These are phyloP conservation scores for Brassica incana DNA, from an alignment of 345 rosid species.

Conservation along the genomic window DNA sequence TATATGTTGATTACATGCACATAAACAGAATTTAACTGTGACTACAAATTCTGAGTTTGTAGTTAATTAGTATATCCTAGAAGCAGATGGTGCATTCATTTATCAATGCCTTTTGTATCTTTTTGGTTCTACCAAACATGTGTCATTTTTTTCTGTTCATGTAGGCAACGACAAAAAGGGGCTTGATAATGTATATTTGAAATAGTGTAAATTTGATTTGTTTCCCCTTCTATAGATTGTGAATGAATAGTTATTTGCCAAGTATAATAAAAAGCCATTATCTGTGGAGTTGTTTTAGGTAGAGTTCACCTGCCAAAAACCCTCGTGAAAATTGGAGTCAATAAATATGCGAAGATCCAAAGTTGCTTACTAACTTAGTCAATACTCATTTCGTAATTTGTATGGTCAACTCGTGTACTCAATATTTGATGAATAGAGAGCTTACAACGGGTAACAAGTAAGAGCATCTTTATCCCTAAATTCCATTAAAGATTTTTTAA, in stretches of 20 bases:
- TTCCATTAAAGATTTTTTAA: too few species aligned
- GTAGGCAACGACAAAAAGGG: not conserved
- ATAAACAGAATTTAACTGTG: not conserved
- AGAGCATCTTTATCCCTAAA: too few species aligned
- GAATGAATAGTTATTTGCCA: not conserved
- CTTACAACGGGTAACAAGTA: too few species aligned
- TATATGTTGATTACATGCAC: not conserved
- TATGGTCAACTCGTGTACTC: not conserved
- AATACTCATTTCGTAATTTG: not conserved
- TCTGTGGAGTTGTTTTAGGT: not conserved
- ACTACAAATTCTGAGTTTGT: not conserved
- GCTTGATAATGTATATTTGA: not conserved
- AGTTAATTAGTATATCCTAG: not conserved
- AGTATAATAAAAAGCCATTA: not conserved
- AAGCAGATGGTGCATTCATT: not conserved
- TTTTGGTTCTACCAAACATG: not conserved
- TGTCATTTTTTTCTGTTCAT: not conserved
- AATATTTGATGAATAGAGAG: not conserved
- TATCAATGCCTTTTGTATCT: not conserved
- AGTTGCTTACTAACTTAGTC: conserved; percentile 15
- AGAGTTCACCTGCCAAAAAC: conserved; percentile 41
- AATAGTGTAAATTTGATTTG: not conserved
- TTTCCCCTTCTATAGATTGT: not conserved
- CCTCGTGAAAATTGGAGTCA: conserved; percentile 31
- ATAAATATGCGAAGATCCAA: conserved; percentile 9